phyloP scores from a whole-genome alignment of 768 basidiomycete genomes.

The Astraeus odoratus region DNA sequence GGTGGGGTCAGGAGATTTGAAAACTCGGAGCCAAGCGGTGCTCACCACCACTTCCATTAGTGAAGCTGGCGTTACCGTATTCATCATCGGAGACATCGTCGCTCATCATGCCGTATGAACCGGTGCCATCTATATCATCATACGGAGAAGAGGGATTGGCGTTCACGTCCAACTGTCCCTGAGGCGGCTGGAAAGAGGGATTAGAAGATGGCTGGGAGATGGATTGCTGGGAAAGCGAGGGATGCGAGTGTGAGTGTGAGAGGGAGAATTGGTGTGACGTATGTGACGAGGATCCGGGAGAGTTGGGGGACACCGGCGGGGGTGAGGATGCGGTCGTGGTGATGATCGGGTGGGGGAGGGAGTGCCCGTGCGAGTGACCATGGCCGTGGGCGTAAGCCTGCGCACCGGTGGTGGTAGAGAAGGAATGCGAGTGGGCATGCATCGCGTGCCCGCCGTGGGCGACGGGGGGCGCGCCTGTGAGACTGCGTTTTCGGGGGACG shows the following conservation, averaged over 20 bases:
- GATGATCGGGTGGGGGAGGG: slow-evolving; percentile 25
- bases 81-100: slow-evolving; percentile 25
- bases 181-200: slow-evolving; percentile 11
- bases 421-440: slow-evolving; percentile 23
- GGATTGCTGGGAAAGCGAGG: slow-evolving; percentile 11
- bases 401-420: slow-evolving; percentile 14
- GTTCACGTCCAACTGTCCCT: slow-evolving; percentile 24
- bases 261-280: slow-evolving; percentile 16
- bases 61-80: slow-evolving; percentile 10
- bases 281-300: slow-evolving; percentile 19
- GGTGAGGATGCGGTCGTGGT: slow-evolving; percentile 28
- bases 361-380: slow-evolving; percentile 1
- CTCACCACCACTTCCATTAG: slow-evolving; percentile 10
- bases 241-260: slow-evolving; percentile 14
- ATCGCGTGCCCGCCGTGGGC: slow-evolving; percentile 11
- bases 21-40: background rate
- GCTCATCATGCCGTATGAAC: slow-evolving; percentile 15
- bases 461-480: slow-evolving; percentile 40
- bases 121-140: slow-evolving; percentile 54
- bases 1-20: background rate
- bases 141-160: slow-evolving; percentile 30
- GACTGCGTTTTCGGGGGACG: slow-evolving; percentile 63
- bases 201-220: slow-evolving; percentile 19
- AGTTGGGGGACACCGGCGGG: slow-evolving; percentile 16
- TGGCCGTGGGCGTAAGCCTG: background rate